phyloP scores from a whole-genome alignment of 768 basidiomycete genomes.

The Xanthoconium purpureum region DNA sequence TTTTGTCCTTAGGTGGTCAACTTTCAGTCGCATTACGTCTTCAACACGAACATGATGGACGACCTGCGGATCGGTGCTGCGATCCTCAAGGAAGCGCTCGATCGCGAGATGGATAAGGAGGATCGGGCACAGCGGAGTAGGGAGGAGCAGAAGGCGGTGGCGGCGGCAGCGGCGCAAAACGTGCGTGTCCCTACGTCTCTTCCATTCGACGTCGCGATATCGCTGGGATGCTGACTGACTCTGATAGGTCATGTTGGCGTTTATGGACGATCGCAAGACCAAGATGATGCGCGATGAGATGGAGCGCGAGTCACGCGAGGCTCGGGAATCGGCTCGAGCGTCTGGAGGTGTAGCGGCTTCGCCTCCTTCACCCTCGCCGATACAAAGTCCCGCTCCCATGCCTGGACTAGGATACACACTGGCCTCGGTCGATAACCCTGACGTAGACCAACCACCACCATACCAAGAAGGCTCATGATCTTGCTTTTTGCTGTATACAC shows the following conservation, averaged over 20 bases:
- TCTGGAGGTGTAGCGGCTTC: neutral
- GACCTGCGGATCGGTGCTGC: constrained; percentile 62
- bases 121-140: constrained; percentile 47
- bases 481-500: neutral
- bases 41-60: constrained; percentile 47
- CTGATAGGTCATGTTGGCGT: constrained; percentile 69
- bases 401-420: constrained; percentile 26
- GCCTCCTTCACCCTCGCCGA: neutral
- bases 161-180: constrained; percentile 52
- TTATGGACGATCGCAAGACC: constrained; percentile 70
- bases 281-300: constrained; percentile 54
- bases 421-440: constrained; percentile 4
- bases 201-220: no score
- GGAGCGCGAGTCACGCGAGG: constrained; percentile 51
- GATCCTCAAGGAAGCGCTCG: constrained; percentile 62
- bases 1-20: constrained; percentile 48
- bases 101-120: constrained; percentile 46
- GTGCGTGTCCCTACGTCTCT: constrained; percentile 31
- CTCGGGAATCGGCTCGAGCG: constrained; percentile 32
- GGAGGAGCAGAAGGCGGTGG: constrained; percentile 58
- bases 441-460: constrained; percentile 21
- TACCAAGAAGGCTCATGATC: constrained; percentile 13
- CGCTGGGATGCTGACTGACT: neutral
- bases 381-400: constrained; percentile 12
- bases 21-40: constrained; percentile 74